Evolutionary conservation across 306 rosid genomes (phyloP).

Genomic region (Vigna nakashimae): DNA sequence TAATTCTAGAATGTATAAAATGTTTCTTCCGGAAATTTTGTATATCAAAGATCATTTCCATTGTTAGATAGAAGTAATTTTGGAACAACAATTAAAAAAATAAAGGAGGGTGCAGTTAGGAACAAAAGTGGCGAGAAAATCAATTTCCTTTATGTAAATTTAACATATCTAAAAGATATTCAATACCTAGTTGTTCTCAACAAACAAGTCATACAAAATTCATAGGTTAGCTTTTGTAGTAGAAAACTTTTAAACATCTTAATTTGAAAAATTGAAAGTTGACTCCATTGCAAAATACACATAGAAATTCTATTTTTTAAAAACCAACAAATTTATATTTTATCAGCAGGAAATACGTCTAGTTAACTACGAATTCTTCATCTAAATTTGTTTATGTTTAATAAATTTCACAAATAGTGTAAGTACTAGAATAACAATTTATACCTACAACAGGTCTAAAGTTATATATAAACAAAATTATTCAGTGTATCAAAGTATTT

Average conservation of each 20-base stretch:
- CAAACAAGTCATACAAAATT: too few species aligned
- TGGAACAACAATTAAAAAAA: too few species aligned
- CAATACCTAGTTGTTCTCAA: too few species aligned
- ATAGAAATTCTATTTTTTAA: neutral
- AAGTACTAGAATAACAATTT: neutral
- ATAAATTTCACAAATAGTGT: neutral
- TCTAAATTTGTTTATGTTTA: neutral
- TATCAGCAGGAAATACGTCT: neutral
- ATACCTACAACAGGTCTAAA: neutral
- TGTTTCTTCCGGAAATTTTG: too few species aligned
- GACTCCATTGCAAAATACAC: neutral
- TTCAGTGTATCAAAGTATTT: neutral
- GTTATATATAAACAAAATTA: neutral
- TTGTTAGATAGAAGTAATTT: too few species aligned
- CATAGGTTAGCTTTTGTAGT: too few species aligned
- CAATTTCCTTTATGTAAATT: too few species aligned
- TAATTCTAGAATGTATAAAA: too few species aligned
- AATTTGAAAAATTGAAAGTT: slow-evolving; percentile 10
- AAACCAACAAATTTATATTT: neutral
- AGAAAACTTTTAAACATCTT: slow-evolving; percentile 4
- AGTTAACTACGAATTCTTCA: neutral
- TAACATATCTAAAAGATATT: too few species aligned
- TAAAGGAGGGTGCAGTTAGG: too few species aligned
- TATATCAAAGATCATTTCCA: too few species aligned
- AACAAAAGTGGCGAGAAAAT: too few species aligned